Conservation (phyloP, 371 early-diverging fungal species). For the Zopfochytrium polystomum region DNA sequence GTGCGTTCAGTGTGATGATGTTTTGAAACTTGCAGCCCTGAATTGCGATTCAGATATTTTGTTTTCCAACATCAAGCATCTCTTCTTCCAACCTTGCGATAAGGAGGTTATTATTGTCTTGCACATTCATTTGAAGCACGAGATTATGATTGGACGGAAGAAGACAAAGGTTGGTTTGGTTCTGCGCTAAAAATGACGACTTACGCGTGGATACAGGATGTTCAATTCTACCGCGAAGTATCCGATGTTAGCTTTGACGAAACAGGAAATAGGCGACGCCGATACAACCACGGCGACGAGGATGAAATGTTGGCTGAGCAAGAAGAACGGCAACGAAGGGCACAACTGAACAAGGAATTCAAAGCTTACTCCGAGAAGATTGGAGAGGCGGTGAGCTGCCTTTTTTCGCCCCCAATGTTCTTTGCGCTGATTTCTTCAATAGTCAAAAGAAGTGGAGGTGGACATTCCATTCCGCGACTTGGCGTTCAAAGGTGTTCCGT, state of each 20-base stretch:
- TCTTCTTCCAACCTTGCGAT: slow-evolving; percentile 98
- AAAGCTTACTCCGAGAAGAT: slow-evolving; percentile 91
- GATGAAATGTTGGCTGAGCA: slow-evolving; percentile 95
- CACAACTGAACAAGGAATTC: slow-evolving; percentile 92
- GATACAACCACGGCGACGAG: slow-evolving; percentile 92
- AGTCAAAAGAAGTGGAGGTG: slow-evolving; percentile 79
- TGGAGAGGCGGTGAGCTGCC: slow-evolving; percentile 62
- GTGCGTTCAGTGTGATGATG: slow-evolving; percentile 51
- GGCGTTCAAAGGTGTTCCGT: slow-evolving; percentile 97
- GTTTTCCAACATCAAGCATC: slow-evolving; percentile 96
- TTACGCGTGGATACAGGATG: slow-evolving; percentile 56
- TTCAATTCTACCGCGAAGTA: slow-evolving; percentile 99
- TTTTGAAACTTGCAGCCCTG: background rate
- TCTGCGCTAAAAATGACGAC: background rate
- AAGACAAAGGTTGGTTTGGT: slow-evolving; percentile 79
- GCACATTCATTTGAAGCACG: slow-evolving; percentile 95
- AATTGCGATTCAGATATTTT: slow-evolving; percentile 66
- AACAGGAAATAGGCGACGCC: slow-evolving; percentile 92
- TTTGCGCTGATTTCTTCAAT: slow-evolving; percentile 39
- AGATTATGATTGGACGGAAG: slow-evolving; percentile 96
- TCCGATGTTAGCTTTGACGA: slow-evolving; percentile 94
- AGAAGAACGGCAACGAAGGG: slow-evolving; percentile 86
- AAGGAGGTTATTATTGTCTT: slow-evolving; percentile 92
- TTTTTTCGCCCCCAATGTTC: background rate
- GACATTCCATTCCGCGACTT: slow-evolving; percentile 94